Base-by-base conservation (phyloP, 352 stramenopile species). In the Phytophthora boehmeriae region DNA sequence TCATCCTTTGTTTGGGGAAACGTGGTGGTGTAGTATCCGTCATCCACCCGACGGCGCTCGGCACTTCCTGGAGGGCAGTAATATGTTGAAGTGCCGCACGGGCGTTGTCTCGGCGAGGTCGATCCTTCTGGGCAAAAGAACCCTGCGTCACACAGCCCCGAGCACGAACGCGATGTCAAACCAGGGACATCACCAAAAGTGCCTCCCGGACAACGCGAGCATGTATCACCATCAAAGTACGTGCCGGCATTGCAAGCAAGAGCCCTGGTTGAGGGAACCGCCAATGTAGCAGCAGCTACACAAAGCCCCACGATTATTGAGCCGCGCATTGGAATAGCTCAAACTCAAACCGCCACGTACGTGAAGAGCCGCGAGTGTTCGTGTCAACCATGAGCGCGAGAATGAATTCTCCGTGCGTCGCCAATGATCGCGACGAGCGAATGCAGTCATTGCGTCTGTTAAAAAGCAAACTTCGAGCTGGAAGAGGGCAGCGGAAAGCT, bases 41-140 rank as follows among this genome's bases (percentile, higher is more conserved):
- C 41, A 5, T 64, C 54, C 1, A 93, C 82, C 13, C 32, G 54
- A 9, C 53, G 70, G 8, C 80, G 80, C 4, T 59, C 60, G 1
- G 66, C 69, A 23, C 77, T 87, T 2, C 82, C 82, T 5, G 50
- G 27, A 8, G 80, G 85, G 27, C 82, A 93, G 54, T 80, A 92
- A 65, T 69, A 89, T 11, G 56, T 66, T 5, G 85, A 76, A 19
- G 59, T 56, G 0, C 80, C 82, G n/a, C 85, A 92, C 4, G 47
- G 9, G 2, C 78, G 76, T 47, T 78, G 64, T 17, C 41, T 73
- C n/a, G 85, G 45, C 32, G 73, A 79, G 17, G 73, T 89, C 10
- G 85, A 93, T 30, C 82, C 85, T 17, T 63, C 58, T 1, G 80
- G 80, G 36, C 80, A 92, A 36, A 88, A 89, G 66, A 79, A 75